Evolutionary conservation across 306 rosid species (phyloP).

Genomic region (Cicer judaicum): DNA sequence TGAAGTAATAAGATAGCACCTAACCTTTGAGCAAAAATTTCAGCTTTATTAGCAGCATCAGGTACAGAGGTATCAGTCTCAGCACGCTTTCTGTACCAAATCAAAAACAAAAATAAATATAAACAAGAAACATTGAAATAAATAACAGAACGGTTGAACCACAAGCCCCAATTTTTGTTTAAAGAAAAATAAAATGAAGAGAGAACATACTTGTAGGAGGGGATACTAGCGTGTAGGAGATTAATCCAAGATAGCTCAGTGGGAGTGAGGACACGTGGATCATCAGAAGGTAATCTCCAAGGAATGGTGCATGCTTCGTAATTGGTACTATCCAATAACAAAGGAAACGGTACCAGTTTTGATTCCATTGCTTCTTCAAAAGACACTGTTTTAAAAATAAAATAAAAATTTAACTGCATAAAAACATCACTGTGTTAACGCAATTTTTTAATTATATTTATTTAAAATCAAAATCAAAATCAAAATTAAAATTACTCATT

Average conservation of each 20-base stretch:
- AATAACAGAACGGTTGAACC: slow-evolving; percentile 22
- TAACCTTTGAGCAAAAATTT: slow-evolving; percentile 83
- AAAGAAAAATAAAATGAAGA: neutral
- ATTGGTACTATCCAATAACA: slow-evolving; percentile 46
- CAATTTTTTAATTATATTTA: too few species aligned
- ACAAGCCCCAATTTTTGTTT: neutral
- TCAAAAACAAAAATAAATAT: slow-evolving; percentile 8
- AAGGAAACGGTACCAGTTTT: slow-evolving; percentile 71
- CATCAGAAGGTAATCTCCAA: slow-evolving; percentile 79
- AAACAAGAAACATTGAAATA: slow-evolving; percentile 28
- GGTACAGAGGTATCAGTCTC: slow-evolving; percentile 75
- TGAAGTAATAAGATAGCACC: slow-evolving; percentile 48
- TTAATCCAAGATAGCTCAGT: slow-evolving; percentile 84
- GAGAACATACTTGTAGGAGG: slow-evolving; percentile 72
- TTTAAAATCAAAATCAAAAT: too few species aligned
- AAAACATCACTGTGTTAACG: neutral
- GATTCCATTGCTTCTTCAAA: slow-evolving; percentile 54
- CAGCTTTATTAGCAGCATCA: slow-evolving; percentile 76
- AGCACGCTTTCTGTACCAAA: slow-evolving; percentile 74
- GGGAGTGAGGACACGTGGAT: slow-evolving; percentile 73
- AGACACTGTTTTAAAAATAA: neutral
- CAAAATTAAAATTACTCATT: too few species aligned
- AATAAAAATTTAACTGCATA: neutral
- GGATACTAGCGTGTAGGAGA: slow-evolving; percentile 67
- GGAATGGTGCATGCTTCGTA: slow-evolving; percentile 86